These are phyloP conservation scores for Elongisporangium anandrum DNA, from an alignment of 352 stramenopile species.

Conservation along the genomic window DNA sequence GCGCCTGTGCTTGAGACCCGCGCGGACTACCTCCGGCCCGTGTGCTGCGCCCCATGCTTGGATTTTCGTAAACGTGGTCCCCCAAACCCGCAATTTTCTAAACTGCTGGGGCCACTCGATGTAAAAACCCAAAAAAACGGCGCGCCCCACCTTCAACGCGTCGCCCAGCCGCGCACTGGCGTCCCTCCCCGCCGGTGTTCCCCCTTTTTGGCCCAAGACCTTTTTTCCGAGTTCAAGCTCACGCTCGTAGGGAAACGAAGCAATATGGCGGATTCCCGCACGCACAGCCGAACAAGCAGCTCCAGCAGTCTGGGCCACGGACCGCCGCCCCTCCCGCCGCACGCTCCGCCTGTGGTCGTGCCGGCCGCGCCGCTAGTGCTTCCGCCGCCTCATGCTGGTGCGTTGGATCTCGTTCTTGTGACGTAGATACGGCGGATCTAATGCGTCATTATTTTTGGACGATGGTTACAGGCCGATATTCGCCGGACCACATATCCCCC, in stretches of 20 bases:
- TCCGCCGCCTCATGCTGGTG: conserved; percentile 9
- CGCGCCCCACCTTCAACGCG: background rate
- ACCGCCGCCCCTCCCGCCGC: conserved; percentile 7
- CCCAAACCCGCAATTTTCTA: background rate
- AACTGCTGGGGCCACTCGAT: background rate
- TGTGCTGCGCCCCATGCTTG: background rate
- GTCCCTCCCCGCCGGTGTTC: background rate
- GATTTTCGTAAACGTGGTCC: background rate
- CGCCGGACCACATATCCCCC: conserved; percentile 49
- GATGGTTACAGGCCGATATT: conserved; percentile 31
- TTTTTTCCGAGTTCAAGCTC: background rate
- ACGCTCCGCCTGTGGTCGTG: conserved; percentile 13
- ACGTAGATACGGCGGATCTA: conserved; percentile 4
- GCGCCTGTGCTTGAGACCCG: background rate
- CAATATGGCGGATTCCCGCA: background rate
- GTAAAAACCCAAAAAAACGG: background rate
- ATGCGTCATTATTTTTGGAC: background rate
- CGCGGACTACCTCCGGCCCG: background rate
- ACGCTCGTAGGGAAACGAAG: background rate
- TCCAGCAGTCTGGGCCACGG: background rate
- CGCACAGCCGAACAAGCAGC: background rate
- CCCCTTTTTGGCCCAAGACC: background rate
- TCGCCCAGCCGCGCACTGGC: background rate
- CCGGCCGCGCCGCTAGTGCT: conserved; percentile 8
- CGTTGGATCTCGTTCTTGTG: background rate